Percentiles rank a stretch among this genome's conserved stretches.
These are phyloP conservation scores for Cladorrhinum sp. DNA, from an alignment of 2,329 filamentous ascomycete species.

Conservation along the genomic window DNA sequence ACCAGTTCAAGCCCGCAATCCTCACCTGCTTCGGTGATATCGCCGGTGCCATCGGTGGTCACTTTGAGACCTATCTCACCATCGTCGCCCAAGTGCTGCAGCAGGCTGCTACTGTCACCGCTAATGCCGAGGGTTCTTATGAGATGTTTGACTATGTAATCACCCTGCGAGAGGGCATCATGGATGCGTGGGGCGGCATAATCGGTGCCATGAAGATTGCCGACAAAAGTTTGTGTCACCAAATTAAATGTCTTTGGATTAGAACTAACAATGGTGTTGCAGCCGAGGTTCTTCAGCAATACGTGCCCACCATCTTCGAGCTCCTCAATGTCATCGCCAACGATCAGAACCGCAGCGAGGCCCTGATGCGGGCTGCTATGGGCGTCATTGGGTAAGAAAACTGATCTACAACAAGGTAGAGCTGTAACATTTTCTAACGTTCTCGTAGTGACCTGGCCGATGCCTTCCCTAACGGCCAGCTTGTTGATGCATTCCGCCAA, in stretches of 20 bases:
- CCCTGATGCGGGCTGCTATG: slow-evolving; percentile 90
- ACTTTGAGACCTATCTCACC: slow-evolving; percentile 88
- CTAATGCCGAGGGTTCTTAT: slow-evolving; percentile 75
- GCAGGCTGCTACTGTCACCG: slow-evolving; percentile 81
- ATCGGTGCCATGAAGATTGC: slow-evolving; percentile 89
- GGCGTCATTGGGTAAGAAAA: slow-evolving; percentile 84
- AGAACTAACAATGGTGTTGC: slow-evolving; percentile 31
- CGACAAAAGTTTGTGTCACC: slow-evolving; percentile 61
- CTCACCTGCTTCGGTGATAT: slow-evolving; percentile 98
- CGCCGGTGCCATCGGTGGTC: slow-evolving; percentile 84
- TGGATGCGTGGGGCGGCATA: slow-evolving; percentile 98
- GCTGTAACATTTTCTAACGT: slow-evolving; percentile 35
- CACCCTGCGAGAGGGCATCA: slow-evolving; percentile 92
- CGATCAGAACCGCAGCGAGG: slow-evolving; percentile 86
- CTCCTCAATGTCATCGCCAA: slow-evolving; percentile 76
- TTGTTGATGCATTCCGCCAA: slow-evolving; percentile 77
- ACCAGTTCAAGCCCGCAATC: slow-evolving; percentile 97
- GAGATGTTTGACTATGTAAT: slow-evolving; percentile 98
- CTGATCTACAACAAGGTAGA: background rate
- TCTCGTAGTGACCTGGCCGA: slow-evolving; percentile 79
- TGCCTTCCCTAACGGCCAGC: slow-evolving; percentile 86
- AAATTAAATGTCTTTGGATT: background rate
- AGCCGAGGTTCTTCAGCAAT: slow-evolving; percentile 72
- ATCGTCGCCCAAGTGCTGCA: slow-evolving; percentile 93
- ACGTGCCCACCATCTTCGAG: slow-evolving; percentile 81